Evolutionary conservation across 345 rosid species (phyloP), one percentile per base, ranked within the genome.

Genomic region (Murraya koenigii): DNA sequence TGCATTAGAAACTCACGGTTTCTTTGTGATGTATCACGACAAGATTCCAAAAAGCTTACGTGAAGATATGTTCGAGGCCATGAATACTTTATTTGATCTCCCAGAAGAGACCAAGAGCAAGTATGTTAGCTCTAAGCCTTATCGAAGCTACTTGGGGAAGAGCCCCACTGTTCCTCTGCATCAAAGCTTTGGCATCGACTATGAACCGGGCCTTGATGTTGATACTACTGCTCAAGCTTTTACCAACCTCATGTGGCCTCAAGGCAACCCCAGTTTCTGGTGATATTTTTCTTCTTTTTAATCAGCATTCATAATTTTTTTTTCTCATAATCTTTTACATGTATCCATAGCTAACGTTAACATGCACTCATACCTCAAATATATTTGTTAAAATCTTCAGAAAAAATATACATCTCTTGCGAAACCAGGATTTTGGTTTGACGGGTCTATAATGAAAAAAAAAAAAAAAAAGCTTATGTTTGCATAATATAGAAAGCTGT

Each of bases 201-300:
- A 82, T 72, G 80, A 82, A 4, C 80, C 76, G 0, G 58, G 39
- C 8, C 63, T 63, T 1, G 79, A 77, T 14, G 30, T 44, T 44
- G 49, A 44, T 11, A 44, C 49, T 44, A 44, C 52, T 2, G 75
- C 77, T 58, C 80, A 58, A 33, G 80, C 78, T 6, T 88, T 88
- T 74, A 77, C 90, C 25, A 28, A 35, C n/a, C 85, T 85, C 75
- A 80, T 88, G 82, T 88, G 90, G 90, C 87, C 88, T 4, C 54
- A 78, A 1, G 88, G 86, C n/a, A 84, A 85, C 76, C 77, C 84
- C 3, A 20, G 35, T 28, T 88, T 88, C 86, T 75, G 87, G 88
- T 88, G 44, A 74, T 38, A 3, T 1, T 58, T 36, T 36, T 2
- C 47, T 13, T 13, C 5, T 44, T 22, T 7, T 13, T 5, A 28